Evolutionary conservation across 257 asterid species (phyloP).

Genomic region (Jasminum sambac): DNA sequence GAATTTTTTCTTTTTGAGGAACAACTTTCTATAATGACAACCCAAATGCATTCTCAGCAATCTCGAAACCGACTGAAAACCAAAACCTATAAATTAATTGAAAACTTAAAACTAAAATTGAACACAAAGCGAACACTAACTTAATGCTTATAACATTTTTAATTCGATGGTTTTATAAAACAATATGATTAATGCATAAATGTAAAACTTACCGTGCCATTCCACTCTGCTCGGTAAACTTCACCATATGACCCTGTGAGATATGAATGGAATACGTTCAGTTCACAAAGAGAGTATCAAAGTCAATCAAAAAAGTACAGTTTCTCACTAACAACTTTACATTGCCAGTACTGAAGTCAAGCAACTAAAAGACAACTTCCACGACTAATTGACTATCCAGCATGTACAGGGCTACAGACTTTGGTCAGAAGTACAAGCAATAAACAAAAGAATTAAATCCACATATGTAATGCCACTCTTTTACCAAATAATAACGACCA

Average conservation of each 20-base stretch:
- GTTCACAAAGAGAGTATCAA: conserved; percentile 19
- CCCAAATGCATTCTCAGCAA: no score
- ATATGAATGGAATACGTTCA: conserved; percentile 19
- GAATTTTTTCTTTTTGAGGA: no score
- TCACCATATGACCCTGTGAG: conserved; percentile 93
- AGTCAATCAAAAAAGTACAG: conserved; percentile 18
- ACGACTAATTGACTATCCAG: neutral
- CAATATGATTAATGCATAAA: conserved; percentile 23
- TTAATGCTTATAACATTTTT: neutral
- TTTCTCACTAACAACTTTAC: neutral
- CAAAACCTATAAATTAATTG: no score
- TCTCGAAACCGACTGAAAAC: no score
- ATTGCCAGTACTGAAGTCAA: conserved; percentile 1
- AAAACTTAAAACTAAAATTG: no score
- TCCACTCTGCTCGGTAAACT: conserved; percentile 93
- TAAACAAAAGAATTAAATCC: neutral
- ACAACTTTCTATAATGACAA: no score
- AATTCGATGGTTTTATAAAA: conserved; percentile 4
- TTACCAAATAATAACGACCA: no score
- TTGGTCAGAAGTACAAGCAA: neutral
- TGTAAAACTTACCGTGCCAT: conserved; percentile 73
- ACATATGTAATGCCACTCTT: neutral
- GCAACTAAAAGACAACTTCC: neutral
- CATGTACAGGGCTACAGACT: neutral
- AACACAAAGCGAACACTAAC: no score